Evolutionary conservation across 495 filamentous ascomycete genomes (phyloP), one percentile per base, ranked within the genome.

Genomic region (Xylaria intraflava): DNA sequence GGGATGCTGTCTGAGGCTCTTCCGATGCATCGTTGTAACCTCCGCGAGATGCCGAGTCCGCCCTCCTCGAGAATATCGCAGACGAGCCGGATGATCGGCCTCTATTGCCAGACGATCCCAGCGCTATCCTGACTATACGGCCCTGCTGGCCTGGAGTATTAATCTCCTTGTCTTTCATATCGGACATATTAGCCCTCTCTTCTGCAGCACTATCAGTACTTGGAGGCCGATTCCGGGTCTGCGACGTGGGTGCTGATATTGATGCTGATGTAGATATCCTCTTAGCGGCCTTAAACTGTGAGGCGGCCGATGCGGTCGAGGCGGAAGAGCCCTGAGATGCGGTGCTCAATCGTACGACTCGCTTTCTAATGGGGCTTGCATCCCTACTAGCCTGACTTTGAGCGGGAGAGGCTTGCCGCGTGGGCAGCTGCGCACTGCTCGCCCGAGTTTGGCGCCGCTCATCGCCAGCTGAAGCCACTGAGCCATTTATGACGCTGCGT

Each of bases 61-160:
- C 61, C 23, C 65, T 62, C 41, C 65, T 68, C 7, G 71, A 73
- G 2, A 62, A 64, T 1, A 60, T 51, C n/a, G 59, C 73, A 2
- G 74, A 75, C 9, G 75, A 78, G 2, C 66, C 65, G 8, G 63
- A 57, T 27, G 71, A 72, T 38, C 67, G 53, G 22, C 56, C 64
- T 24, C 68, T 65, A 51, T 64, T 65, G 0, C 70, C 71, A 6
- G 74, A 75, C 23, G 76, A 74, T 6, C 67, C 68, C 19, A 73
- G 64, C 2, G 72, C 69, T 51, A 88, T 82, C 43, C 82, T 73
- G n/a, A 87, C 81, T 44, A 79, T 84, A 29, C 86, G 78, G 11
- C 76, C 73, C 48, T 80, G 72, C 23, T 83, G 78, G 0, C 82
- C 82, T 2, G 87, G 87, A 11, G 87, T 90, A 52, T 83, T 85